phyloP scores from a whole-genome alignment of 345 rosid species.

The Dipteronia dyeriana region DNA sequence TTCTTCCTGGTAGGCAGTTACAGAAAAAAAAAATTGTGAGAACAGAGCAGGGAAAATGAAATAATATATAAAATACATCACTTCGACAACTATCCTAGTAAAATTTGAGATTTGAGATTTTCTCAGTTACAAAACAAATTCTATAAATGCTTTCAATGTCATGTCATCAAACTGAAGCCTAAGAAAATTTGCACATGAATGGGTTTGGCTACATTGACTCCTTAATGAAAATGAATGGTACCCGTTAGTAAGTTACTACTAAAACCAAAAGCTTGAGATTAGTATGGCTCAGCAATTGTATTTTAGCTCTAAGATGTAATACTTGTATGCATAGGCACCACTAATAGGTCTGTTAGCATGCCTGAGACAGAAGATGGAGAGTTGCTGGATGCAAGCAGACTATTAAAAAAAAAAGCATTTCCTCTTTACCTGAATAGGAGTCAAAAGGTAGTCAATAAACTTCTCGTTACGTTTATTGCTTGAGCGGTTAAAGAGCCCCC shows the following conservation, averaged over 20 bases:
- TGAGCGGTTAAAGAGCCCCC: constrained; percentile 76
- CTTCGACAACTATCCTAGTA: neutral
- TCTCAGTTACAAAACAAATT: neutral
- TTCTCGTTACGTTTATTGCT: constrained; percentile 55
- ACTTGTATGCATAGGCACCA: neutral
- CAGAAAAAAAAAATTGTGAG: constrained; percentile 18
- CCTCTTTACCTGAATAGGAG: constrained; percentile 68
- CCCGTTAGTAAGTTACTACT: neutral
- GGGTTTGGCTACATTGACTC: constrained; percentile 10
- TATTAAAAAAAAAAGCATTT: constrained; percentile 4
- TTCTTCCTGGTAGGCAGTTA: constrained; percentile 53
- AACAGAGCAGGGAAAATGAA: neutral
- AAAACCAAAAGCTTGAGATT: neutral
- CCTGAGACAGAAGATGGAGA: neutral
- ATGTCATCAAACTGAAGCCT: constrained; percentile 6
- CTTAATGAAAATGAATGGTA: neutral
- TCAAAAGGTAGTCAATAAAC: constrained; percentile 49
- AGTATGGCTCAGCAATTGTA: neutral
- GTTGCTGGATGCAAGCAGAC: constrained; percentile 6
- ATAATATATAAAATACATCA: constrained; percentile 1
- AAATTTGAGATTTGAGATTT: neutral
- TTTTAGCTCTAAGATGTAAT: neutral
- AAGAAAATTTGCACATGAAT: neutral
- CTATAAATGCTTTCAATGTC: constrained; percentile 7
- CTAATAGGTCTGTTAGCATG: neutral